Evolutionary conservation across 495 filamentous ascomycete genomes (phyloP).

Genomic region (Aspergillus baeticus): DNA sequence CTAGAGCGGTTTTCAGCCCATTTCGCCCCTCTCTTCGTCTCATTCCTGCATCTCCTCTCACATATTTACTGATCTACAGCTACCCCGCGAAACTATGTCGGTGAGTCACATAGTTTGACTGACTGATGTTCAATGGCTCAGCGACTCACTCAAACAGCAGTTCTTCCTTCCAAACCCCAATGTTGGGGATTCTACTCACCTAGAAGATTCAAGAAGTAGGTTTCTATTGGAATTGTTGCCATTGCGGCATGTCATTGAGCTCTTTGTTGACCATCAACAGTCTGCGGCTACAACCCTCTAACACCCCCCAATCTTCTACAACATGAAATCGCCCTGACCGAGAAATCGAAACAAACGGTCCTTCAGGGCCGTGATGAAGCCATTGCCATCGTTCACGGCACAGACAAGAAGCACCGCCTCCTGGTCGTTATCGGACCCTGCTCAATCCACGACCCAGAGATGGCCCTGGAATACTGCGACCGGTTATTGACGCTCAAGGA

Average conservation of each 20-base stretch:
- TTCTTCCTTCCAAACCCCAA: conserved; percentile 91
- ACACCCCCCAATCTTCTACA: conserved; percentile 93
- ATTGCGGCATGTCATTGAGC: conserved; percentile 3
- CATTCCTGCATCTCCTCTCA: not conserved
- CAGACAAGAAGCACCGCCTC: conserved; percentile 70
- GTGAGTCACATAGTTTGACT: conserved; percentile 32
- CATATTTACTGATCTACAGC: conserved; percentile 5
- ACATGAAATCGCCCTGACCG: conserved; percentile 84
- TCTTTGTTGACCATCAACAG: conserved; percentile 39
- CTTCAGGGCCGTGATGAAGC: conserved; percentile 78
- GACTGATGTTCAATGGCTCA: conserved; percentile 9
- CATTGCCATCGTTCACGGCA: conserved; percentile 75
- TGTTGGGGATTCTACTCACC: conserved; percentile 74
- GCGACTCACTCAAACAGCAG: conserved; percentile 29
- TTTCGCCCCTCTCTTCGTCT: conserved; percentile 21
- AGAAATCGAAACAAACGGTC: conserved; percentile 76
- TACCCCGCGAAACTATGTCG: conserved; percentile 36
- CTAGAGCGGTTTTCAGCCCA: not conserved
- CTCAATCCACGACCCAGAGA: conserved; percentile 92
- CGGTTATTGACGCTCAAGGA: conserved; percentile 77
- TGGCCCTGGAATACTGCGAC: conserved; percentile 92
- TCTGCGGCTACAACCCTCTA: conserved; percentile 89
- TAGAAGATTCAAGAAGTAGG: conserved; percentile 91
- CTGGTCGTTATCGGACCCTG: conserved; percentile 95
- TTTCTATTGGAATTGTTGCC: conserved; percentile 14